phyloP scores from a whole-genome alignment of 768 basidiomycete species.

The Naganishia antarctica region DNA sequence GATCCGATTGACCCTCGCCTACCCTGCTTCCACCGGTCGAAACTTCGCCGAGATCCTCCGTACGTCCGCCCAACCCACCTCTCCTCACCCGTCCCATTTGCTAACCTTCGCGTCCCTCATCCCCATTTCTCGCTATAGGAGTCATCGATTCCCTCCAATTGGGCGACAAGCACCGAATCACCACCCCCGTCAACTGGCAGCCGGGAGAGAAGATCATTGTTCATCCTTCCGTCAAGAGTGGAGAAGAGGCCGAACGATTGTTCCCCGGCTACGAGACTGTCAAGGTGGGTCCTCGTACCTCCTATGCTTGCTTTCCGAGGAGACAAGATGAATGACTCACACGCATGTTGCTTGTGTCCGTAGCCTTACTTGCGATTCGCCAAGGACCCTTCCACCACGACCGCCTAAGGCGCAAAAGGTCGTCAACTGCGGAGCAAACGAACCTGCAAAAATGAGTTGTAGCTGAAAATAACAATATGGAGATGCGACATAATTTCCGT shows the following conservation, averaged over 20 bases:
- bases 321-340: neutral
- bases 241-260: slow-evolving; percentile 75
- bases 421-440: too few relatives aligned
- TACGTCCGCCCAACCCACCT: neutral
- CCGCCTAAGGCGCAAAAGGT: slow-evolving; percentile 21
- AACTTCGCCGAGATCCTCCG: slow-evolving; percentile 72
- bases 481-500: too few relatives aligned
- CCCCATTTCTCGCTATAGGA: slow-evolving; percentile 50
- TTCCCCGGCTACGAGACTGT: slow-evolving; percentile 80
- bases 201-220: slow-evolving; percentile 92
- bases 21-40: slow-evolving; percentile 92
- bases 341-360: slow-evolving; percentile 17
- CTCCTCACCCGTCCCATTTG: neutral
- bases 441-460: too few relatives aligned
- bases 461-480: too few relatives aligned
- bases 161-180: slow-evolving; percentile 54
- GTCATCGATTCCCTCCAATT: slow-evolving; percentile 90
- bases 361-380: slow-evolving; percentile 77
- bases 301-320: neutral
- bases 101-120: slow-evolving; percentile 34
- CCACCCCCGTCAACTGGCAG: slow-evolving; percentile 90
- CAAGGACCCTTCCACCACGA: slow-evolving; percentile 39
- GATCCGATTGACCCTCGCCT: slow-evolving; percentile 81
- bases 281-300: slow-evolving; percentile 58
- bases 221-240: slow-evolving; percentile 64